Evolutionary conservation across 1,139 yeast species (phyloP), one percentile per base, ranked within the genome.

Genomic region (Blastobotrys persicus): DNA sequence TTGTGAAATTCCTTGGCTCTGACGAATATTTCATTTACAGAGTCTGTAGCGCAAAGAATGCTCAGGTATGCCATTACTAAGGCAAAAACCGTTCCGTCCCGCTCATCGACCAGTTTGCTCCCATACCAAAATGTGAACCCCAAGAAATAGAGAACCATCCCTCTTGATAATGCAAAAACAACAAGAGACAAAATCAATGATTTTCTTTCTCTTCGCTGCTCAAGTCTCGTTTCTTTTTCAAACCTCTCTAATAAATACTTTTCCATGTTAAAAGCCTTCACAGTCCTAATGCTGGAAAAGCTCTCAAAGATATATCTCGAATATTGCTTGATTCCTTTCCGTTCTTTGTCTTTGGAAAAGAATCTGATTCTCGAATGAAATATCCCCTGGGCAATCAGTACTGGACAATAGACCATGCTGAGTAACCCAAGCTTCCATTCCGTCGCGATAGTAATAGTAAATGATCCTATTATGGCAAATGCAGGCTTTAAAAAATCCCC

Each of bases 41-140:
- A 42, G 11, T 45, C 43, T 4, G 44, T 28, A 20, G 43, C 42
- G 26, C 37, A 32, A 16, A 45, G 23, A 14, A 45, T 45, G 16
- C 44, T 42, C 37, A 39, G 31, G 28, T 38, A 39, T 19, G 48
- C 31, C 4, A 39, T 39, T n/a, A 39, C 41, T 11, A 34, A 39
- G 31, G 41, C 44, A 32, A 45, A 45, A 14, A 37, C 40, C 11
- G 33, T 45, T 12, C 41, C 28, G 6, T 45, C 44, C 5, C 18
- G 14, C n/a, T 14, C 11, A 12, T 32, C 20, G 3, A 45, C 20
- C 39, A 45, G 14, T 7, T 23, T 45, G 12, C 37, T 38, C 2
- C 44, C 48, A 19, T 45, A 45, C 48, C 48, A 45, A 37, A 45
- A 45, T 20, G 44, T 17, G 14, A 45, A 39, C 12, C 48, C 39